Base-by-base conservation (phyloP, 176 grass and related monocot genomes). In the Luzula sylvatica region DNA sequence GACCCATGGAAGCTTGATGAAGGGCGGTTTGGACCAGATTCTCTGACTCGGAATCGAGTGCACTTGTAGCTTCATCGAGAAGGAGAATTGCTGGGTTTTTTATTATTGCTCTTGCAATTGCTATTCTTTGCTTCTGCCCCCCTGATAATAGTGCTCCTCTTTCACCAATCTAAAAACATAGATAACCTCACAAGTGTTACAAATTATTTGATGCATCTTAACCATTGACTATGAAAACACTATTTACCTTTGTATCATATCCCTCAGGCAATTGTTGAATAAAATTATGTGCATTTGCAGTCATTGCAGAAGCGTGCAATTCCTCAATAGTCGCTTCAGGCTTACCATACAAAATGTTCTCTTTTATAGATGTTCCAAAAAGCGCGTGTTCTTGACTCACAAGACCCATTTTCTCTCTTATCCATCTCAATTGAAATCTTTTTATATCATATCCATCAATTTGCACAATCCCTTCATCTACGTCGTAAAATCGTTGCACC, bases 1-100 rank as follows among this genome's bases (percentile, higher is more conserved):
- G 72, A 63, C 87, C 87, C 87, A 93, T 86, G 55, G 87, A 86
- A 20, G 87, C 87, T 86, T 93, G 87, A 65, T 93, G 76, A 26
- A 93, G 81, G 23, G 87, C 87, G 59, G 77, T 78, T 41, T 86
- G 81, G 39, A 93, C 87, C 23, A 93, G 53, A 73, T 93, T 93
- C 56, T 93, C 87, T 5, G 87, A 93, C 58, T 93, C 87, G 0
- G 81, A 86, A 68, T 93, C 87, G 28, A 93, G 87, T 35, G 87
- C 87, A 38, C 87, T 93, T 17, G 87, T 93, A 42, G 87, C 87
- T 82, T 93, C 87, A 28, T 93, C 87, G 1, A 93, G 87, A 50
- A 93, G 79, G 38, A 93, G 81, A 70, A 93, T 78, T 44, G 69
- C 77, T 20, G 87, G 81, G 50, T 93, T 93, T 66, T 81, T 93